Conservation (phyloP, 1,139 yeast genomes). For the Yamadazyma conglobata region DNA sequence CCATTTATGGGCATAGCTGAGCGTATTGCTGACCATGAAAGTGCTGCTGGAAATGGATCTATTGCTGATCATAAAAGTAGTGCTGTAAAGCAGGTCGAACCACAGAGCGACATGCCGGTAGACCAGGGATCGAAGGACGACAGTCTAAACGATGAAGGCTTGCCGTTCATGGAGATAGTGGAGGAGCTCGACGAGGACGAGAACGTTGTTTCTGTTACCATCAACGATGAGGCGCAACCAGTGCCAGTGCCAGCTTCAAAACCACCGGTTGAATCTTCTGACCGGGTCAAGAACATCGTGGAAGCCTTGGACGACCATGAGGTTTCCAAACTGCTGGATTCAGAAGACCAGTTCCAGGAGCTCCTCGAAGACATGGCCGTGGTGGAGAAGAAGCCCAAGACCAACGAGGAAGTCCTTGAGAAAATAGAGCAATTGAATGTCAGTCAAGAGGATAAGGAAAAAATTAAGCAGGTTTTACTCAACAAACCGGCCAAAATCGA, state of each 20-base stretch:
- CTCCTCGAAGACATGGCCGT: conserved; percentile 52
- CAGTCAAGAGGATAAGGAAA: conserved; percentile 49
- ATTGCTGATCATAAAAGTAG: background rate
- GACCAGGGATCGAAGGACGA: background rate
- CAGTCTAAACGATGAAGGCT: conserved; percentile 44
- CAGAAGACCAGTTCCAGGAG: conserved; percentile 36
- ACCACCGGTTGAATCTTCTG: no score
- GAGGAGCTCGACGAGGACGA: conserved; percentile 86
- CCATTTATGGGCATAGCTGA: conserved; percentile 81
- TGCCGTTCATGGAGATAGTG: conserved; percentile 73
- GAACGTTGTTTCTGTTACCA: conserved; percentile 40
- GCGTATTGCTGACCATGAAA: conserved; percentile 72
- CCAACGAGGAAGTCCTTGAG: conserved; percentile 14
- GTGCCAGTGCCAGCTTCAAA: conserved; percentile 8
- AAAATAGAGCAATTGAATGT: conserved; percentile 37
- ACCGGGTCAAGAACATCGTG: conserved; percentile 74
- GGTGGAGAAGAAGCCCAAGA: conserved; percentile 5
- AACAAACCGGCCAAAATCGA: conserved; percentile 8
- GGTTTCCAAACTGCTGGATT: background rate
- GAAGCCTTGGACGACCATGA: conserved; percentile 85
- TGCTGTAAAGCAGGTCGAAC: background rate
- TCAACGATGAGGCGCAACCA: conserved; percentile 10
- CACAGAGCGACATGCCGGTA: conserved; percentile 15
- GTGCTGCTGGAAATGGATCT: background rate
- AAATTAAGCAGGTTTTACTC: conserved; percentile 30